Evolutionary conservation across 179 eudicot species (phyloP).

Genomic region (Heliamphora pulchella): DNA sequence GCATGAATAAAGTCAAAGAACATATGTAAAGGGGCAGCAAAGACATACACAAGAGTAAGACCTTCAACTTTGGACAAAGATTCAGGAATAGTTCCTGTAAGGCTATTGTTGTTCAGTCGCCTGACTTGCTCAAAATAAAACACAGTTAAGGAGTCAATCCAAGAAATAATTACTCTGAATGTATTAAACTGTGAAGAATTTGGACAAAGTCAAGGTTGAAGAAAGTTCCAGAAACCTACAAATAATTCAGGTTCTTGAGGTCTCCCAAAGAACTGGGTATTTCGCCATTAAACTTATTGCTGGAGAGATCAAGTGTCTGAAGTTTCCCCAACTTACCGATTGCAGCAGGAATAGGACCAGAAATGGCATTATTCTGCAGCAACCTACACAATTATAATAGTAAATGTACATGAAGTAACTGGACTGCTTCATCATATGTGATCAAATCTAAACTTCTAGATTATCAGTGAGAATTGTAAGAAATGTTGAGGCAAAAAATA

Average conservation of each 20-base stretch:
- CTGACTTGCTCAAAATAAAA: constrained; percentile 34
- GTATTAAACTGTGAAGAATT: background rate
- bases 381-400: constrained; percentile 32
- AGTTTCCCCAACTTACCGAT: constrained; percentile 71
- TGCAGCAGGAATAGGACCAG: constrained; percentile 59
- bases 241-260: constrained; percentile 55
- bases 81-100: constrained; percentile 44
- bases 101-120: constrained; percentile 60
- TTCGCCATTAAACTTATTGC: constrained; percentile 49
- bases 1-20: background rate
- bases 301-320: constrained; percentile 77
- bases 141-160: background rate
- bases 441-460: background rate
- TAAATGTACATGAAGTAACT: background rate
- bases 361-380: constrained; percentile 69
- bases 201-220: background rate
- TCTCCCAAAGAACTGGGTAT: constrained; percentile 68
- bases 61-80: constrained; percentile 28
- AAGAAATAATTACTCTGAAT: background rate
- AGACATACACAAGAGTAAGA: constrained; percentile 44
- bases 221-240: constrained; percentile 46
- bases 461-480: background rate
- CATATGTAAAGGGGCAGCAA: background rate
- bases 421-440: background rate
- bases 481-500: background rate